Conservation (phyloP, 2,329 filamentous ascomycete species). For the Colletotrichum sp. region DNA sequence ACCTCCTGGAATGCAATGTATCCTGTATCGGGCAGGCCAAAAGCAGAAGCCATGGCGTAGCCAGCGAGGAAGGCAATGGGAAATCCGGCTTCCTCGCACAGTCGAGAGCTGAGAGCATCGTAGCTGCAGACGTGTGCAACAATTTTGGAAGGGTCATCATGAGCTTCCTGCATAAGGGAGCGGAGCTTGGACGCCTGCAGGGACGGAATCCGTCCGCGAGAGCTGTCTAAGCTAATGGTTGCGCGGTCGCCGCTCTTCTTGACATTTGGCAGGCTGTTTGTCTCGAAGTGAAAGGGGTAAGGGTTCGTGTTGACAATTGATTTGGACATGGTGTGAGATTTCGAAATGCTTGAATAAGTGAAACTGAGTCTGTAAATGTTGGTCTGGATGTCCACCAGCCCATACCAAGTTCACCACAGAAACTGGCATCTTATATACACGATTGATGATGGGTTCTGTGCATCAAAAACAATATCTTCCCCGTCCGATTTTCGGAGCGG, state of each 20-base stretch:
- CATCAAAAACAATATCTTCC: neutral
- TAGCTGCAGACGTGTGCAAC: constrained; percentile 48
- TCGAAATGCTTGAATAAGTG: neutral
- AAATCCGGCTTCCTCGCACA: constrained; percentile 51
- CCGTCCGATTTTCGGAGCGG: neutral
- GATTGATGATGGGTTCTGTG: neutral
- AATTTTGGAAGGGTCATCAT: constrained; percentile 45
- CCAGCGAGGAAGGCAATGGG: constrained; percentile 49
- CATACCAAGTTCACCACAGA: neutral
- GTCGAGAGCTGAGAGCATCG: constrained; percentile 46
- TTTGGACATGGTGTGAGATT: constrained; percentile 25
- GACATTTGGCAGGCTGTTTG: constrained; percentile 34
- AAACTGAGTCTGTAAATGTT: neutral
- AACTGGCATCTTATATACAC: neutral
- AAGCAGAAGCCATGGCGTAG: constrained; percentile 43
- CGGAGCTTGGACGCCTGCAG: constrained; percentile 31
- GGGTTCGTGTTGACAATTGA: constrained; percentile 33
- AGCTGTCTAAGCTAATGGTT: constrained; percentile 27
- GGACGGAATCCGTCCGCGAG: constrained; percentile 41
- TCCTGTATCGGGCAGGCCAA: constrained; percentile 51
- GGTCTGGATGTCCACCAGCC: neutral
- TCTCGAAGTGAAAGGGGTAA: constrained; percentile 37
- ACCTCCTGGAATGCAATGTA: constrained; percentile 54
- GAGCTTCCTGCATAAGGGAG: constrained; percentile 42
- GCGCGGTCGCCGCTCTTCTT: neutral